Evolutionary conservation across 495 filamentous ascomycete species (phyloP).

Genomic region (Astrothelium macrocarpum): DNA sequence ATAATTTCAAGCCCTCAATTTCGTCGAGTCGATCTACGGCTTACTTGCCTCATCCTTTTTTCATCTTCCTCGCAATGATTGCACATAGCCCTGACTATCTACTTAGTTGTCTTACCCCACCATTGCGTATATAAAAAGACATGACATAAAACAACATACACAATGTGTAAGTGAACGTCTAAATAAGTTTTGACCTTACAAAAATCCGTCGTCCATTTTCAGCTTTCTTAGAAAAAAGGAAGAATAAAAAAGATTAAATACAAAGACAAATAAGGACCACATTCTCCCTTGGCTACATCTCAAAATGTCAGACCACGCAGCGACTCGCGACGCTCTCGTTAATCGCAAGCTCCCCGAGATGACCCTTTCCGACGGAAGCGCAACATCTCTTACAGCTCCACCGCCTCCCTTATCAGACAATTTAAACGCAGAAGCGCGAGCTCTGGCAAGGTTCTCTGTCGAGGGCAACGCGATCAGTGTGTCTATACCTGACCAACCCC

Average conservation of each 20-base stretch:
- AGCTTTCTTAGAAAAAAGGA: no score
- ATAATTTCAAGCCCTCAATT: no score
- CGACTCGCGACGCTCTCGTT: slow-evolving; percentile 25
- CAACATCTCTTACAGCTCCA: slow-evolving; percentile 41
- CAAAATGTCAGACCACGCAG: slow-evolving; percentile 19
- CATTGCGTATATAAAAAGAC: not conserved
- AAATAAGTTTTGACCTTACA: not conserved
- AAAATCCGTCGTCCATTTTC: no score
- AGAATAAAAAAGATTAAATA: no score
- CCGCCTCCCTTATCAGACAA: slow-evolving; percentile 36
- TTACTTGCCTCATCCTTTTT: not conserved
- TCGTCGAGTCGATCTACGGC: not conserved
- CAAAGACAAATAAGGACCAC: no score
- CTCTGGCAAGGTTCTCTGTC: slow-evolving; percentile 49
- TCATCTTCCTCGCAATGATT: no score
- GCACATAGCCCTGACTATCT: no score
- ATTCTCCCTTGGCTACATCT: no score
- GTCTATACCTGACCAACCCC: slow-evolving; percentile 14
- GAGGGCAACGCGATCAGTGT: slow-evolving; percentile 51
- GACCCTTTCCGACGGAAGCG: slow-evolving; percentile 42
- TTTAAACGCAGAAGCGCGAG: slow-evolving; percentile 39
- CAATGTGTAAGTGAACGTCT: not conserved
- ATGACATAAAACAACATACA: not conserved
- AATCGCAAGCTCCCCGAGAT: slow-evolving; percentile 45
- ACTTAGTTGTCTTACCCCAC: not conserved